These are phyloP conservation scores for Tetraselmis striata DNA, from an alignment of 139 green algal genomes.

Conservation along the genomic window DNA sequence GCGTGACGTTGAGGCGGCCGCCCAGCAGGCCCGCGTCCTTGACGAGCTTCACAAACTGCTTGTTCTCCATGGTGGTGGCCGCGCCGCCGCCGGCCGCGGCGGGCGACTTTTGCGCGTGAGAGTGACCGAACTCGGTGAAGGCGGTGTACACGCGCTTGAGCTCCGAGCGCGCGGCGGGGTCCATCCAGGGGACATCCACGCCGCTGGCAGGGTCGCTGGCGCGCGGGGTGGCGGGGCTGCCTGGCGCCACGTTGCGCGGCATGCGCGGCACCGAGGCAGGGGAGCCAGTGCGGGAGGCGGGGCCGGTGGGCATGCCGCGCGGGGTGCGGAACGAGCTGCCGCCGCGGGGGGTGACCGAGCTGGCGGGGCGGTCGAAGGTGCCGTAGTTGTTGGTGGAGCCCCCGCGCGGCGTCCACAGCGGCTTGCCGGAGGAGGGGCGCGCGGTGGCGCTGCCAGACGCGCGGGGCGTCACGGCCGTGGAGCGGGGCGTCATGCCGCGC, in stretches of 20 bases:
- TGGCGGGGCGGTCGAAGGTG: neutral
- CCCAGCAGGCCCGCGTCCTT: slow-evolving; percentile 48
- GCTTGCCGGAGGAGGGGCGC: neutral
- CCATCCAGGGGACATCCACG: neutral
- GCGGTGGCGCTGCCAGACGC: neutral
- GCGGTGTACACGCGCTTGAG: slow-evolving; percentile 31
- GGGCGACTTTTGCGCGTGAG: neutral
- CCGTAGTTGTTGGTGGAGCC: neutral
- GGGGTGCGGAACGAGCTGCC: too few relatives aligned
- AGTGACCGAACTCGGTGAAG: slow-evolving; percentile 33
- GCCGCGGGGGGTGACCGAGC: neutral
- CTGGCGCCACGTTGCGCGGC: neutral
- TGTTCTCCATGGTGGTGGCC: neutral
- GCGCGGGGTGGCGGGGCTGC: neutral
- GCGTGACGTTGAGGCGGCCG: slow-evolving; percentile 28
- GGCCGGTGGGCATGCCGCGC: neutral
- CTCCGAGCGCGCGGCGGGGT: neutral
- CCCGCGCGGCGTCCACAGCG: neutral
- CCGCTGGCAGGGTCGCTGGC: too few relatives aligned
- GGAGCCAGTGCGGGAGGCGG: neutral
- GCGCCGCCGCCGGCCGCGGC: too few relatives aligned
- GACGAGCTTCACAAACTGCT: slow-evolving; percentile 44
- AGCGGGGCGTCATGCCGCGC: neutral
- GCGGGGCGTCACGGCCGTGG: neutral
- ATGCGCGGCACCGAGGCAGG: neutral